phyloP scores from a whole-genome alignment of 2,329 filamentous ascomycete species.

The Fusarium lyarnte region DNA sequence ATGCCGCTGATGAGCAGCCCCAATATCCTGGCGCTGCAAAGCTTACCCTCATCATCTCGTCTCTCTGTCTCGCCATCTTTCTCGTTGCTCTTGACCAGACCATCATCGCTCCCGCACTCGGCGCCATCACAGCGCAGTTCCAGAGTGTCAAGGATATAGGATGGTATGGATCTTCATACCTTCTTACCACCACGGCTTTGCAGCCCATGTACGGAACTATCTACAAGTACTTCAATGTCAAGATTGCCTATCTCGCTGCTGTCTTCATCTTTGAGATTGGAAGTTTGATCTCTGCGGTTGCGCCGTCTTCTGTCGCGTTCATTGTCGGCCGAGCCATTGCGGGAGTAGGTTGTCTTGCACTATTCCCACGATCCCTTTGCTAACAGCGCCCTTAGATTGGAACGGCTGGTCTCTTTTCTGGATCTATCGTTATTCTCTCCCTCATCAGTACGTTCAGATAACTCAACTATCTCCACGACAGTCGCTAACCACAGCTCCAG shows the following conservation, averaged over 20 bases:
- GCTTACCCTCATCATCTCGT: slow-evolving; percentile 54
- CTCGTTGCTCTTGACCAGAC: slow-evolving; percentile 63
- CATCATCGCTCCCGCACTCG: slow-evolving; percentile 62
- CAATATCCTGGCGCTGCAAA: slow-evolving; percentile 54
- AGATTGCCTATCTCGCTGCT: slow-evolving; percentile 54
- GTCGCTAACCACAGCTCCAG: slow-evolving; percentile 34
- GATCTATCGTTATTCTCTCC: slow-evolving; percentile 59
- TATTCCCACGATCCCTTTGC: not conserved
- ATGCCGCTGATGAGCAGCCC: slow-evolving; percentile 1
- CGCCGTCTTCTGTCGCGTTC: slow-evolving; percentile 58
- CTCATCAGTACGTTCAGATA: slow-evolving; percentile 48
- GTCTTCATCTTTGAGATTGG: slow-evolving; percentile 57
- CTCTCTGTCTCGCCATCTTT: slow-evolving; percentile 59
- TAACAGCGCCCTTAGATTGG: slow-evolving; percentile 50
- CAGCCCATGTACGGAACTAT: slow-evolving; percentile 61
- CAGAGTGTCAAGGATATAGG: slow-evolving; percentile 58
- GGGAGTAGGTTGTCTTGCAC: slow-evolving; percentile 47
- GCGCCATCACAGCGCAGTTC: slow-evolving; percentile 60
- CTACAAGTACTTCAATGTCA: slow-evolving; percentile 62
- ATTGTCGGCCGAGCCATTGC: slow-evolving; percentile 63
- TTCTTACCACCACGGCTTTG: slow-evolving; percentile 60
- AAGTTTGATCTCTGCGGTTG: slow-evolving; percentile 55
- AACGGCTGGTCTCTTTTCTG: slow-evolving; percentile 61
- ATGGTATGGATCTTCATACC: slow-evolving; percentile 62
- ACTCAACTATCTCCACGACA: not conserved